Conservation (phyloP, 2,329 filamentous ascomycete genomes). For the Colletotrichum sublineola region DNA sequence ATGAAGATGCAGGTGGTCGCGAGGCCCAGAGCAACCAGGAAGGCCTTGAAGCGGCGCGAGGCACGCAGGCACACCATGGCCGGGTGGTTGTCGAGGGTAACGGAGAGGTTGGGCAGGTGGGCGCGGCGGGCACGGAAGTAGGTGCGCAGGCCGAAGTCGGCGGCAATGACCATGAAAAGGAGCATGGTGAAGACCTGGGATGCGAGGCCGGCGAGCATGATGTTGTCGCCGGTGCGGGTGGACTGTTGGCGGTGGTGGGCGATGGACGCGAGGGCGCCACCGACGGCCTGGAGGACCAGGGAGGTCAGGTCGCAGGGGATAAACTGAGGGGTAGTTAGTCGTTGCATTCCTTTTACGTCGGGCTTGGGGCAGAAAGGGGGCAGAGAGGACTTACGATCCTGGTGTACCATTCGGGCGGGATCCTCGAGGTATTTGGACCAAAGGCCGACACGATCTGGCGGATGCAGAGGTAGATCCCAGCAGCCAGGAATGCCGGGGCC, state of each 20-base stretch:
- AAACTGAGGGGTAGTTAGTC: constrained; percentile 57
- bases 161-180: constrained; percentile 64
- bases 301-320: constrained; percentile 74
- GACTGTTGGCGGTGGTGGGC: constrained; percentile 54
- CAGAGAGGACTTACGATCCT: constrained; percentile 56
- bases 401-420: constrained; percentile 62
- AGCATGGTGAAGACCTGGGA: constrained; percentile 71
- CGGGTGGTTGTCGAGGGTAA: constrained; percentile 54
- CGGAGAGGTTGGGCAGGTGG: constrained; percentile 46
- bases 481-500: constrained; percentile 74
- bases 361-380: not conserved
- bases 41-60: constrained; percentile 63
- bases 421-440: constrained; percentile 62
- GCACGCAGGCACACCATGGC: constrained; percentile 53
- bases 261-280: constrained; percentile 67
- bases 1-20: constrained; percentile 75
- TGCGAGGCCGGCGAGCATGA: constrained; percentile 74
- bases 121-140: constrained; percentile 45
- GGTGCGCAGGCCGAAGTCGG: constrained; percentile 64
- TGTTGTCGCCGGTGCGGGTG: constrained; percentile 63
- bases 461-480: constrained; percentile 74
- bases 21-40: constrained; percentile 66
- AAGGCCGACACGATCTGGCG: constrained; percentile 62
- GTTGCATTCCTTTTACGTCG: not conserved
- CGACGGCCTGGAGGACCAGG: constrained; percentile 70